Conservation (phyloP, 805 yeast species). For the Barnettozyma vustinii region DNA sequence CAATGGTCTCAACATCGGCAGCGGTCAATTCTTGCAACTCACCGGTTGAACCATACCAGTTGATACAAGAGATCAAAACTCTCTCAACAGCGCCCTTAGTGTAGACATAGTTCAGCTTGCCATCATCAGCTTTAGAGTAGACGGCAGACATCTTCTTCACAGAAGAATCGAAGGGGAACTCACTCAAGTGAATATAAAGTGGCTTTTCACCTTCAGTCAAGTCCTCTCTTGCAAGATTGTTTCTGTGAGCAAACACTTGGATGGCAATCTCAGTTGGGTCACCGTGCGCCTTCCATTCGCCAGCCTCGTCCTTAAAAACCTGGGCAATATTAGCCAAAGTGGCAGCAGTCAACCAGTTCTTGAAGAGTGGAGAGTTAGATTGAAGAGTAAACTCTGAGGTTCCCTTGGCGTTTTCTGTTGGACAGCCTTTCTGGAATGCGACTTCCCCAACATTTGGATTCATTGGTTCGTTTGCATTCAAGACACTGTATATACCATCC, state of each 20-base stretch:
- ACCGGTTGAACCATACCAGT: conserved; percentile 39
- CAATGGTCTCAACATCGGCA: conserved; percentile 37
- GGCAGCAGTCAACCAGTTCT: conserved; percentile 57
- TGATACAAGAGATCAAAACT: conserved; percentile 47
- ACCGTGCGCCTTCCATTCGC: conserved; percentile 72
- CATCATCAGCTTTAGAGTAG: conserved; percentile 33
- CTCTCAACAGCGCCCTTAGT: conserved; percentile 80
- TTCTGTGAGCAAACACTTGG: conserved; percentile 66
- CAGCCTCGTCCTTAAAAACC: conserved; percentile 44
- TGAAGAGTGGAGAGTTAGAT: conserved; percentile 8
- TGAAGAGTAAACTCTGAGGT: conserved; percentile 7
- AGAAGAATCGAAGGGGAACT: conserved; percentile 71
- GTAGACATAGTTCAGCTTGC: conserved; percentile 31
- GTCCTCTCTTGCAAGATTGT: conserved; percentile 42
- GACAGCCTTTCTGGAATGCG: conserved; percentile 16
- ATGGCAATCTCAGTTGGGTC: conserved; percentile 90
- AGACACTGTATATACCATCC: conserved; percentile 50
- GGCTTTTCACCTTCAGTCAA: conserved; percentile 34
- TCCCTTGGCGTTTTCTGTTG: conserved; percentile 17
- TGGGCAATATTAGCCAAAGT: conserved; percentile 77
- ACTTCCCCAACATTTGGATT: conserved; percentile 56
- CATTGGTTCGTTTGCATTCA: conserved; percentile 51
- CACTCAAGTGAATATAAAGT: conserved; percentile 39
- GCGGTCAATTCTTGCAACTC: conserved; percentile 32
- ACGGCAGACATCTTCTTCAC: conserved; percentile 69